These are phyloP conservation scores for Castanospermum australe DNA, from an alignment of 306 rosid species.

Conservation along the genomic window DNA sequence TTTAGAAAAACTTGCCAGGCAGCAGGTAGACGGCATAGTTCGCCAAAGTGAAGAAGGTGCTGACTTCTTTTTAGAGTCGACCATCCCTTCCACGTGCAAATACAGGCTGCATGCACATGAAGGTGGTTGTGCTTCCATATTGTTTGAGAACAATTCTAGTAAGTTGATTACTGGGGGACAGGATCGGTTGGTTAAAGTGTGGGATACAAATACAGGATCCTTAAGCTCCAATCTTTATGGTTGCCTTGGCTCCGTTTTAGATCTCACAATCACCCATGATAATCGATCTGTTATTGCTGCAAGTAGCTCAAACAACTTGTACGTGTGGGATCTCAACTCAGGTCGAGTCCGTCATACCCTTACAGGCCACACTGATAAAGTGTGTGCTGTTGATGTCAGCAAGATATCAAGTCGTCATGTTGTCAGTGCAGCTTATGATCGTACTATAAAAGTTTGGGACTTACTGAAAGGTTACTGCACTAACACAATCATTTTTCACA, in stretches of 20 bases:
- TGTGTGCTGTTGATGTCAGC: constrained; percentile 93
- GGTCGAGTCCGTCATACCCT: constrained; percentile 91
- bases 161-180: constrained; percentile 92
- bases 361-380: constrained; percentile 93
- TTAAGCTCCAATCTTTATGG: constrained; percentile 63
- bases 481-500: constrained; percentile 73
- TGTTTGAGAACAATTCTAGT: constrained; percentile 76
- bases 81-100: constrained; percentile 72
- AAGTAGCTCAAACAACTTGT: constrained; percentile 94
- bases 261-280: constrained; percentile 82
- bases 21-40: constrained; percentile 97
- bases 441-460: constrained; percentile 97
- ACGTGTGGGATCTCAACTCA: constrained; percentile 76
- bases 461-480: constrained; percentile 92
- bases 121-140: constrained; percentile 88
- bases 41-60: constrained; percentile 97
- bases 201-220: constrained; percentile 88
- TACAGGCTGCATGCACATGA: constrained; percentile 80
- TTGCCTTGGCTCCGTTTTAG: constrained; percentile 94
- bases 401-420: constrained; percentile 82
- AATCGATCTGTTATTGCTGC: constrained; percentile 91
- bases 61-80: constrained; percentile 75
- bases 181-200: constrained; percentile 81
- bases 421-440: constrained; percentile 94
- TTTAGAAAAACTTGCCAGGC: constrained; percentile 85